A percentile compares a stretch with the other conserved stretches of the same genome.
Evolutionary conservation across 2,329 filamentous ascomycete genomes (phyloP).

Genomic region (Sporothrix phasma): DNA sequence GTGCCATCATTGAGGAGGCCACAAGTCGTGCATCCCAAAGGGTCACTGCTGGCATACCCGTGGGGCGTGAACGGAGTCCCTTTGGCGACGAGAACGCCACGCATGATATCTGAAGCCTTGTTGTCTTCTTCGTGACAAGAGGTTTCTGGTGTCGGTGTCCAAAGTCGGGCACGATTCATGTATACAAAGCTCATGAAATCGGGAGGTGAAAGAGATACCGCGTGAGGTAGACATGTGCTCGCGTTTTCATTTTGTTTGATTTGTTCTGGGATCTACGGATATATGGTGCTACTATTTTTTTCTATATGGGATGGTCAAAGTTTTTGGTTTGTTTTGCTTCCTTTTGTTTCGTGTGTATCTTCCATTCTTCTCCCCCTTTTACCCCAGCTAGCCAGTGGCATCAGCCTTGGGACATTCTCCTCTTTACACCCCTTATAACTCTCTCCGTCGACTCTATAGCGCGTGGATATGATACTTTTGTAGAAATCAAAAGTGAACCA

Average conservation of each 20-base stretch:
- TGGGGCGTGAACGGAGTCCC: constrained; percentile 34
- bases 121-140: not conserved
- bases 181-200: not conserved
- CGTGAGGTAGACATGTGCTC: not conserved
- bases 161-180: not conserved
- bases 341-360: not conserved
- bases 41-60: constrained; percentile 25
- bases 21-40: constrained; percentile 32
- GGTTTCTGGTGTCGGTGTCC: not conserved
- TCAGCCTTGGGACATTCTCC: not conserved
- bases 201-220: constrained; percentile 2
- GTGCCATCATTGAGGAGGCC: constrained; percentile 47
- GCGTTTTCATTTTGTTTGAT: not conserved
- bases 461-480: not conserved
- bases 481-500: not conserved
- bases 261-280: constrained; percentile 3
- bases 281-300: not conserved
- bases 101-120: constrained; percentile 32
- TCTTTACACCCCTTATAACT: not conserved
- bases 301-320: constrained; percentile 2
- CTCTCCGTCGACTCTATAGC: not conserved
- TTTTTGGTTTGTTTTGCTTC: not conserved
- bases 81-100: constrained; percentile 51
- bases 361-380: not conserved
- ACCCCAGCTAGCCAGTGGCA: not conserved